Base-by-base conservation (phyloP, 202 grass and related monocot species). In the Elaeis oleifera region DNA sequence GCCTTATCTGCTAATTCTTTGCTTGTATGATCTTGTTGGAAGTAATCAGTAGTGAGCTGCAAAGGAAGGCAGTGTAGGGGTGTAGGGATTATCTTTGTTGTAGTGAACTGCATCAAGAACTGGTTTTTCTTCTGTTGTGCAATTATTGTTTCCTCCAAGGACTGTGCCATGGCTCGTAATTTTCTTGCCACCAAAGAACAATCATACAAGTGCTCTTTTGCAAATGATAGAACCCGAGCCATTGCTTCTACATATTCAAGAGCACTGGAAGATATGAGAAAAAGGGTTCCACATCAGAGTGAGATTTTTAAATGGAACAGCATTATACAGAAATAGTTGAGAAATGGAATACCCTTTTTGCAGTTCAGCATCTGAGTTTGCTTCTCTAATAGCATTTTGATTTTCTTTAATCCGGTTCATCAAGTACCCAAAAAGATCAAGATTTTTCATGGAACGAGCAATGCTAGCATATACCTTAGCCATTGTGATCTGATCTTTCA, bases 161-260 rank as follows among this genome's bases (percentile, higher is more conserved):
- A 28, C 16, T 53, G 5, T 18, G 28, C 18, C 50, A 14, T 54
- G 50, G 22, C 49, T 20, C 23, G 64, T 17, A 67, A 1, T 54
- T 32, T 53, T 18, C 6, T 28, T 32, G 23, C 24, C 16, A 20
- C 17, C 18, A 14, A 23, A 28, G 64, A 67, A 49, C 64, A 67
- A 31, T 67, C 64, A 17, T 49, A 49, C 15, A 27, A 54, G 6
- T 7, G 18, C 17, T 32, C 17, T n/a, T 52, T 22, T 49, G 24
- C 23, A 28, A 19, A 54, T 1, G 64, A 52, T 19, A 67, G 53
- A 31, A 23, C 53, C 29, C 23, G 49, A 54, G 53, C 50, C 64
- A 67, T 67, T 31, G 64, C 64, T 27, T 17, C 53, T 14, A 54
- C 26, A 28, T 53, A 54, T 50, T 54, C 32, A 18, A 50, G 49